These are phyloP conservation scores for Xerocomus nothofagi DNA, from an alignment of 1,284 basidiomycete species.

Conservation along the genomic window DNA sequence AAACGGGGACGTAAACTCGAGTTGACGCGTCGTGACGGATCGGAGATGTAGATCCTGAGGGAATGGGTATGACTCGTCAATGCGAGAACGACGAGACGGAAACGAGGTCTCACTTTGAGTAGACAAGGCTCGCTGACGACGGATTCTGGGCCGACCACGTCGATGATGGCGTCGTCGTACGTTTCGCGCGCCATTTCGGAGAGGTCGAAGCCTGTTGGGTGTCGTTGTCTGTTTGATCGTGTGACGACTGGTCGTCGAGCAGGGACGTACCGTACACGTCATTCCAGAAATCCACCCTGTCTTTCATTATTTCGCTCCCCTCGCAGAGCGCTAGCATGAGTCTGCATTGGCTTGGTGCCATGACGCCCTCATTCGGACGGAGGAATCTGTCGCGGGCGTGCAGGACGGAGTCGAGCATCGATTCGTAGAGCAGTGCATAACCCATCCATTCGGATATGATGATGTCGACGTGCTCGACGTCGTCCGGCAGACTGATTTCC, in stretches of 20 bases:
- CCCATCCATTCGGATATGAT: conserved; percentile 99
- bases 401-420: conserved; percentile 96
- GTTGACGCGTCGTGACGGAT: conserved; percentile 63
- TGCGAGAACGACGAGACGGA: neutral
- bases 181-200: conserved; percentile 72
- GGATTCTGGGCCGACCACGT: conserved; percentile 71
- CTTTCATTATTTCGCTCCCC: conserved; percentile 72
- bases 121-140: conserved; percentile 67
- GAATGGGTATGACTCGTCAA: neutral
- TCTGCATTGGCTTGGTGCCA: conserved; percentile 89
- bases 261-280: conserved; percentile 77
- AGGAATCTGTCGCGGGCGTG: conserved; percentile 86
- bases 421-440: conserved; percentile 91
- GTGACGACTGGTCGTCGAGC: neutral
- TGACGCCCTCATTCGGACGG: conserved; percentile 67
- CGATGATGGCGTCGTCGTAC: conserved; percentile 79
- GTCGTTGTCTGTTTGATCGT: neutral
- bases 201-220: conserved; percentile 74
- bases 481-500: conserved; percentile 72
- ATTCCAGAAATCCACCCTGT: conserved; percentile 86
- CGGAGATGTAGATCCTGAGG: conserved; percentile 70
- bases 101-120: conserved; percentile 55
- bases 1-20: conserved; percentile 81
- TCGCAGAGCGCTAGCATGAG: conserved; percentile 85
- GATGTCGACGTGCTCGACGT: conserved; percentile 80